A percentile compares a stretch with the other conserved stretches of the same genome.
phyloP scores from a whole-genome alignment of 148 eudicot species.

The Dianthus caryophyllus region DNA sequence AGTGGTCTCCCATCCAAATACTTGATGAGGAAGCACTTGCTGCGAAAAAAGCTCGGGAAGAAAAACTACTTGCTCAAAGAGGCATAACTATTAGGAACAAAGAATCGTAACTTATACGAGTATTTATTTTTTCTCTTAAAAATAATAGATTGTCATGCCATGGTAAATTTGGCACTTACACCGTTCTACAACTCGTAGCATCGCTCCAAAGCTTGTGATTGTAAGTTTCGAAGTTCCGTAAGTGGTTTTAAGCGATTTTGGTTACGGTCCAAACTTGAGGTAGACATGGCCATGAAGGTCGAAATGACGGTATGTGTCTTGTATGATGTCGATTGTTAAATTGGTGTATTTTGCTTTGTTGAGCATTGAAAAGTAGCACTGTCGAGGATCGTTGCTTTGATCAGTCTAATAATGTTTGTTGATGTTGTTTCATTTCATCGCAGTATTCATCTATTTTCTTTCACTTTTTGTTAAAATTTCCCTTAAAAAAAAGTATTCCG shows the following conservation, averaged over 20 bases:
- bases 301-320: constrained; percentile 1
- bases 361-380: too few relatives aligned
- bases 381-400: too few relatives aligned
- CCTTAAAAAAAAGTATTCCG: too few relatives aligned
- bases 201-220: not conserved
- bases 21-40: constrained; percentile 93
- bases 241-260: constrained; percentile 1
- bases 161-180: not conserved
- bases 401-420: too few relatives aligned
- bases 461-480: too few relatives aligned
- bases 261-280: not conserved
- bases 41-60: constrained; percentile 79
- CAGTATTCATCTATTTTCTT: too few relatives aligned
- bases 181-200: not conserved
- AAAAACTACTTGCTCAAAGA: constrained; percentile 51
- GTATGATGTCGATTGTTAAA: not conserved
- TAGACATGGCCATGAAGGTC: constrained; percentile 1
- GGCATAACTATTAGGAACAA: constrained; percentile 50
- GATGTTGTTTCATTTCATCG: too few relatives aligned
- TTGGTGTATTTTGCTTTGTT: too few relatives aligned
- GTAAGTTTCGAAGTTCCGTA: not conserved
- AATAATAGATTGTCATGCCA: not conserved
- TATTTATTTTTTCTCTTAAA: not conserved
- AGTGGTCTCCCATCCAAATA: constrained; percentile 89
- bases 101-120: constrained; percentile 47